These are phyloP conservation scores for Kuraishia cidri DNA, from an alignment of 805 yeast genomes.

Conservation along the genomic window DNA sequence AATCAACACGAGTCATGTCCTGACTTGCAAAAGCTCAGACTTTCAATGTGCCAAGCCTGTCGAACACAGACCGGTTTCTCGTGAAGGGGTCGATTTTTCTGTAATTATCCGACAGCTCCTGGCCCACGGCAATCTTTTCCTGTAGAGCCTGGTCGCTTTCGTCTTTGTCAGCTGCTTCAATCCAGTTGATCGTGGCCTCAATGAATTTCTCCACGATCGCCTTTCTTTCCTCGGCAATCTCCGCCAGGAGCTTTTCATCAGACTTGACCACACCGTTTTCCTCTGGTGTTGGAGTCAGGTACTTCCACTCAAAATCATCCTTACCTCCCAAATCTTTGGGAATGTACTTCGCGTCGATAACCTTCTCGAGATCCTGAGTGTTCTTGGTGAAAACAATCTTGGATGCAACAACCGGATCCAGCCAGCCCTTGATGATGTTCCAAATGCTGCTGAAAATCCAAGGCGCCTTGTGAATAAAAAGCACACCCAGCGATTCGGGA, in stretches of 20 bases:
- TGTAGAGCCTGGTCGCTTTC: slow-evolving; percentile 38
- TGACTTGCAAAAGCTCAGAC: too few relatives aligned
- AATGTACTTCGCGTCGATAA: slow-evolving; percentile 48
- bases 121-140: slow-evolving; percentile 46
- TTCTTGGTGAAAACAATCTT: slow-evolving; percentile 79
- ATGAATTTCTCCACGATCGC: slow-evolving; percentile 45
- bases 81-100: slow-evolving; percentile 69
- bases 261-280: slow-evolving; percentile 45
- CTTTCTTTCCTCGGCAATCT: slow-evolving; percentile 33
- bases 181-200: slow-evolving; percentile 69
- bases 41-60: slow-evolving; percentile 78
- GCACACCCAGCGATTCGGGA: slow-evolving; percentile 84
- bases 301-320: slow-evolving; percentile 48
- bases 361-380: slow-evolving; percentile 55
- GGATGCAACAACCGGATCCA: slow-evolving; percentile 93
- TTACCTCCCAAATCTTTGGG: slow-evolving; percentile 74
- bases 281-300: slow-evolving; percentile 49
- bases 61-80: slow-evolving; percentile 72
- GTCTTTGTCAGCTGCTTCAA: slow-evolving; percentile 47
- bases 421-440: slow-evolving; percentile 88
- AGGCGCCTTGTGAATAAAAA: slow-evolving; percentile 90
- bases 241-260: slow-evolving; percentile 27
- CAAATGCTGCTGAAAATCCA: slow-evolving; percentile 95
- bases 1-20: too few relatives aligned
- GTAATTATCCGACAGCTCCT: slow-evolving; percentile 53